Evolutionary conservation across 202 grass and related monocot species (phyloP), one percentile per base, ranked within the genome.

Genomic region (Brachypodium distachyon): DNA sequence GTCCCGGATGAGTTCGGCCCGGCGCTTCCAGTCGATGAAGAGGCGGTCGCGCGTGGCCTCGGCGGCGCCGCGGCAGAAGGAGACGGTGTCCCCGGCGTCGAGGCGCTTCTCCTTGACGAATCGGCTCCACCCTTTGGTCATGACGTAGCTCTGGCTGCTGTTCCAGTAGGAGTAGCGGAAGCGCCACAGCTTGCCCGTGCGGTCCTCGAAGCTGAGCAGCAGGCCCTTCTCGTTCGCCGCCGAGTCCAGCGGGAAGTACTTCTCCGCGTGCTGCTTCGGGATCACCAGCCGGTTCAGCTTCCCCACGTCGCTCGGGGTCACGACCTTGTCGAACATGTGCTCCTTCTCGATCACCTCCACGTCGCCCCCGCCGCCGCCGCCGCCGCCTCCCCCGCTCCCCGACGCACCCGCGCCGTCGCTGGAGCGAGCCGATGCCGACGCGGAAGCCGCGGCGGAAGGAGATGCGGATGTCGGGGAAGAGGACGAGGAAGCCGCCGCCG

Each of bases 131-230:
- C 93, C 93, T 43, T 96, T 96, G 70, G 93, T 96, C 87, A 96
- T 88, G 51, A 96, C 93, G 77, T 96, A 96, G 82, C 93, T 96
- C 90, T 96, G 93, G 77, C 93, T 96, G 87, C 93, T 96, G 79
- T 88, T 93, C 93, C 93, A 96, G 74, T 96, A 96, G 76, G 93
- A 93, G 87, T 96, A 96, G 57, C 93, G 93, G 84, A 96, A 96
- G 39, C 85, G 78, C 93, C 93, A 96, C 42, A 81, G 87, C 84
- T 92, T 92, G 22, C 90, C 90, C 0, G 66, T 80, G 29, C 67
- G 79, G 79, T 96, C 93, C 89, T 96, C 87, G 72, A 96, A 96
- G 82, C 78, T 86, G 39, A 96, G 84, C 57, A 96, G 70, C 7
- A 92, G 75, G n/a, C 93, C 89, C 79, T 92, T 96, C 49, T 92